phyloP scores from a whole-genome alignment of 768 basidiomycete genomes.

The Phanerochaete sordida region DNA sequence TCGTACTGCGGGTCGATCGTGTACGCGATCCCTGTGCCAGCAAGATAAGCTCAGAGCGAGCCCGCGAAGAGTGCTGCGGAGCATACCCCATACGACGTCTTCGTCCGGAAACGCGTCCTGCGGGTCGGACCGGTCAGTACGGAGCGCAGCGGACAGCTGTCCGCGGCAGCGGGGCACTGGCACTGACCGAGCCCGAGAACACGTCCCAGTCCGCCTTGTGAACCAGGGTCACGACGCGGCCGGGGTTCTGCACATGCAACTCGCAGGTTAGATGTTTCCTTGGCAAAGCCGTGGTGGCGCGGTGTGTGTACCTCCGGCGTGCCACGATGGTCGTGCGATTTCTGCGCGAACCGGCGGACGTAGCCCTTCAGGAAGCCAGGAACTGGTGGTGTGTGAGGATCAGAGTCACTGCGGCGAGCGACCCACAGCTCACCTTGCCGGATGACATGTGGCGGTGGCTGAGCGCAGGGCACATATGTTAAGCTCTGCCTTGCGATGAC shows the following conservation, averaged over 20 bases:
- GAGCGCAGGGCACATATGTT: not conserved
- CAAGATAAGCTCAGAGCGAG: not conserved
- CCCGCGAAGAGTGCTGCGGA: not conserved
- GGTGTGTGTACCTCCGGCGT: conserved; percentile 63
- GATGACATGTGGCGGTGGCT: conserved; percentile 84
- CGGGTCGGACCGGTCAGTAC: conserved; percentile 5
- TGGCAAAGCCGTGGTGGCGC: too few species aligned
- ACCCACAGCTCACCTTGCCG: conserved; percentile 47
- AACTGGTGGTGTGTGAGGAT: conserved; percentile 32
- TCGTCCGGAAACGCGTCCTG: conserved; percentile 70
- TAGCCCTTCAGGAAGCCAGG: conserved; percentile 89
- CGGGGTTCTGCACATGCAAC: conserved; percentile 84
- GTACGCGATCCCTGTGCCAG: conserved; percentile 72
- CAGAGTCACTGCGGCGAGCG: not conserved
- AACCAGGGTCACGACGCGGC: conserved; percentile 86
- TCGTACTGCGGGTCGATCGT: conserved; percentile 79
- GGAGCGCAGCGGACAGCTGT: conserved; percentile 10
- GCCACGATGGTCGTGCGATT: conserved; percentile 90
- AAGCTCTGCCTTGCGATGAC: not conserved
- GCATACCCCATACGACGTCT: conserved; percentile 81
- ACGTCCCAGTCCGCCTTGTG: conserved; percentile 85
- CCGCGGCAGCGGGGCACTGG: not conserved
- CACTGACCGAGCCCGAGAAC: conserved; percentile 62
- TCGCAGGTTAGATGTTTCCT: too few species aligned
- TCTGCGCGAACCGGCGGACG: conserved; percentile 86